phyloP scores from a whole-genome alignment of 495 filamentous ascomycete genomes.

The Bryoglossum gracile region DNA sequence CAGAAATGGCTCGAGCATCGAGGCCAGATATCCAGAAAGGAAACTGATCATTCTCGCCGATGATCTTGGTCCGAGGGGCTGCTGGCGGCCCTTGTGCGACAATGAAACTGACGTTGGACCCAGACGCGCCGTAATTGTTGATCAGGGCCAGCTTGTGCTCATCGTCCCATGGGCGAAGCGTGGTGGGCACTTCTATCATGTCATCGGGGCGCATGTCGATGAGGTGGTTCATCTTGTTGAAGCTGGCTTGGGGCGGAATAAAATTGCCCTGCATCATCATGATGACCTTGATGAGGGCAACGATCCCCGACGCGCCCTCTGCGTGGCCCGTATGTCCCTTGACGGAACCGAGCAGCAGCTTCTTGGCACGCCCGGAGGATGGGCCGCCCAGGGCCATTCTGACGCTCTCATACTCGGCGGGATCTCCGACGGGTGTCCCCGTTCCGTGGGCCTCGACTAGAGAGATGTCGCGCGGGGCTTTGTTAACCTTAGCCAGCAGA shows the following conservation, averaged over 20 bases:
- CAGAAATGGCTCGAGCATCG: conserved; percentile 1
- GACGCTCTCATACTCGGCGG: neutral
- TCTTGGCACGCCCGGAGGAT: conserved; percentile 32
- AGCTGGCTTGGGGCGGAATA: conserved; percentile 33
- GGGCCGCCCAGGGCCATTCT: neutral
- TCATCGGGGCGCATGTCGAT: conserved; percentile 12
- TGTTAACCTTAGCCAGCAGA: conserved; percentile 39
- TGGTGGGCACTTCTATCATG: conserved; percentile 26
- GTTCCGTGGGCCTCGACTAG: conserved; percentile 16
- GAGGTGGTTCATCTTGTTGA: conserved; percentile 44
- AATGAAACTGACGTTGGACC: conserved; percentile 36
- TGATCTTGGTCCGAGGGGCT: neutral
- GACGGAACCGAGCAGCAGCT: conserved; percentile 57
- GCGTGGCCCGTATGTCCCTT: conserved; percentile 58
- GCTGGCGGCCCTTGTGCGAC: conserved; percentile 14
- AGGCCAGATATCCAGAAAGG: conserved; percentile 3
- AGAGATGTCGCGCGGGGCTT: neutral
- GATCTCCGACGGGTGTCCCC: neutral
- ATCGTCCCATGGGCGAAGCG: conserved; percentile 22
- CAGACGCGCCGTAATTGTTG: conserved; percentile 41
- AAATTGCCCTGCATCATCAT: conserved; percentile 47
- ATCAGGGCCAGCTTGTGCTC: neutral
- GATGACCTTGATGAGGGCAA: conserved; percentile 49
- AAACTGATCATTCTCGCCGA: neutral
- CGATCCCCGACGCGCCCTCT: conserved; percentile 49